A percentile compares a stretch with the other conserved stretches of the same genome.
Conservation (phyloP, 2,329 filamentous ascomycete genomes). For the Stemphylium vesicarium region DNA sequence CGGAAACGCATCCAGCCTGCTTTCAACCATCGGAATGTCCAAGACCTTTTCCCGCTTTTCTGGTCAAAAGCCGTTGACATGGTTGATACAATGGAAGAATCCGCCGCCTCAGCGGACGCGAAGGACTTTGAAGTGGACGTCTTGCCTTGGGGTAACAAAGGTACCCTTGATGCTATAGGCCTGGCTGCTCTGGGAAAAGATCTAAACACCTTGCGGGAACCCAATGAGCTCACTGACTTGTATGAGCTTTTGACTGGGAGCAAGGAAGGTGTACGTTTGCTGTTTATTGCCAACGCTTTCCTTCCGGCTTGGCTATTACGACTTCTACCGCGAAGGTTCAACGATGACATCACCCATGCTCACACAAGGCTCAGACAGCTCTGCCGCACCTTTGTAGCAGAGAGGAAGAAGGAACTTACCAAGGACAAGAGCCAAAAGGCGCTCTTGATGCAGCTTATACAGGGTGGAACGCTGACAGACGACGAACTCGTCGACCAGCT, state of each 20-base stretch:
- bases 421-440: neutral
- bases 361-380: neutral
- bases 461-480: neutral
- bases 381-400: neutral
- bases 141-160: neutral
- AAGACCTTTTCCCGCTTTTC: neutral
- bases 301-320: neutral
- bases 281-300: neutral
- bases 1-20: neutral
- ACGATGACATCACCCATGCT: neutral
- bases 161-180: neutral
- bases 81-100: neutral
- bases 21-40: neutral
- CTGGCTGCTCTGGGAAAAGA: neutral
- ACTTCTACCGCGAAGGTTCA: neutral
- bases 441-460: constrained; percentile 1
- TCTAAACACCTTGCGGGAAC: neutral
- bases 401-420: neutral
- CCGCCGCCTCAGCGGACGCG: neutral
- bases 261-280: neutral
- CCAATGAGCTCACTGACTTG: neutral
- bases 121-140: neutral
- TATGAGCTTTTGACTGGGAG: constrained; percentile 1
- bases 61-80: constrained; percentile 7
- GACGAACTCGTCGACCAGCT: neutral